A percentile compares a stretch with the other conserved stretches of the same genome.
These are phyloP conservation scores for Pestalotiopsis sp. DNA, from an alignment of 2,329 filamentous ascomycete species.

Conservation along the genomic window DNA sequence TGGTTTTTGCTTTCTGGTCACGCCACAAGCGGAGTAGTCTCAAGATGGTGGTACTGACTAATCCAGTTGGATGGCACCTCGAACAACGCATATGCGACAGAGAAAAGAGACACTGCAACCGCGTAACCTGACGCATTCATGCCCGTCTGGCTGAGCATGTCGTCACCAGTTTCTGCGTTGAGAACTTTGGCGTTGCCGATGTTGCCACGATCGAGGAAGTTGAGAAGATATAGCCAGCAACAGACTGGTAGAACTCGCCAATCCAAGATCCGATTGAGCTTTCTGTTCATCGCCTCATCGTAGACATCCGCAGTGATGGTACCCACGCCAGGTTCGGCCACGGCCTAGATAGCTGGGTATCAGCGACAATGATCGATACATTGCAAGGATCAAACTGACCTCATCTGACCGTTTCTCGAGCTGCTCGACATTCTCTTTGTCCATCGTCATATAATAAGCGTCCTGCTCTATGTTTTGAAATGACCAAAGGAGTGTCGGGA, in stretches of 20 bases:
- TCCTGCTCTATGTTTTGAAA: neutral
- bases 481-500: neutral
- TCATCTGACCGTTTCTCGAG: neutral
- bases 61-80: slow-evolving; percentile 63
- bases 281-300: slow-evolving; percentile 19
- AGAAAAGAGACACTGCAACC: slow-evolving; percentile 58
- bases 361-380: neutral
- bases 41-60: slow-evolving; percentile 17
- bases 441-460: neutral
- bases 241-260: slow-evolving; percentile 42
- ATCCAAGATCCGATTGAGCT: slow-evolving; percentile 29
- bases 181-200: slow-evolving; percentile 48
- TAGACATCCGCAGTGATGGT: slow-evolving; percentile 13
- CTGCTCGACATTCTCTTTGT: neutral
- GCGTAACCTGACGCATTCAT: slow-evolving; percentile 56
- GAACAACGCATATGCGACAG: slow-evolving; percentile 65
- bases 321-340: neutral
- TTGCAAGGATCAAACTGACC: neutral
- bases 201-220: slow-evolving; percentile 57
- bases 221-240: slow-evolving; percentile 56
- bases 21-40: too few species aligned
- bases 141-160: slow-evolving; percentile 39
- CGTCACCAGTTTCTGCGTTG: slow-evolving; percentile 29
- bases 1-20: too few species aligned
- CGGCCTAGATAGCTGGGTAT: neutral